These are phyloP conservation scores for Ophiocordyceps camponoti-rufipedis DNA, from an alignment of 2,329 filamentous ascomycete genomes.

Conservation along the genomic window DNA sequence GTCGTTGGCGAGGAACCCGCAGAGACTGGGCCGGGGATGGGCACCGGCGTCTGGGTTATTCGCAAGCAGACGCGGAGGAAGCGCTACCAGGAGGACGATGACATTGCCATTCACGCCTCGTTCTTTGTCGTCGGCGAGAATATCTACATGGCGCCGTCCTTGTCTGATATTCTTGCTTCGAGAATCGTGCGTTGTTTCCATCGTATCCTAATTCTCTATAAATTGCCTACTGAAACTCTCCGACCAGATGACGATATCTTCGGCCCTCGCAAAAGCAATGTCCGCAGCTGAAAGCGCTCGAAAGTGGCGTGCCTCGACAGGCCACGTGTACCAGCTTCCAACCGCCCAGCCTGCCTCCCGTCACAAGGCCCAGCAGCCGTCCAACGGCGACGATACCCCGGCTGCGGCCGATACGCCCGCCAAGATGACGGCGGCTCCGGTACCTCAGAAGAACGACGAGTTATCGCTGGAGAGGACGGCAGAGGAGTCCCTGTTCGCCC, in stretches of 20 bases:
- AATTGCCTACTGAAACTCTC: neutral
- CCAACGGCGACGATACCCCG: slow-evolving; percentile 23
- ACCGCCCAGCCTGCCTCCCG: slow-evolving; percentile 9
- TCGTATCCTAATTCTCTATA: neutral
- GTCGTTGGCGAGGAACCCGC: slow-evolving; percentile 47
- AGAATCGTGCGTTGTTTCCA: slow-evolving; percentile 28
- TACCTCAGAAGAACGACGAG: slow-evolving; percentile 18
- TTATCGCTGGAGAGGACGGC: slow-evolving; percentile 26
- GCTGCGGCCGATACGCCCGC: slow-evolving; percentile 19
- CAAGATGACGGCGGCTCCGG: slow-evolving; percentile 7
- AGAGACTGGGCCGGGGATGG: slow-evolving; percentile 43
- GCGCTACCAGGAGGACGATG: slow-evolving; percentile 34
- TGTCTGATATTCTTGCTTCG: slow-evolving; percentile 40
- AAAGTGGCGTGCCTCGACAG: slow-evolving; percentile 34
- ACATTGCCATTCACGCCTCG: slow-evolving; percentile 37
- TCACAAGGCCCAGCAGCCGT: slow-evolving; percentile 17
- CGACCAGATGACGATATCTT: slow-evolving; percentile 32
- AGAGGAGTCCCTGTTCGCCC: slow-evolving; percentile 38
- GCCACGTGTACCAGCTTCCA: slow-evolving; percentile 30
- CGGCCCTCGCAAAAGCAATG: slow-evolving; percentile 33
- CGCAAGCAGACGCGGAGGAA: slow-evolving; percentile 48
- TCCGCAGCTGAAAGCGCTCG: slow-evolving; percentile 30
- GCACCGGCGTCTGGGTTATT: slow-evolving; percentile 52
- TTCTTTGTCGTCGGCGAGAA: slow-evolving; percentile 51
- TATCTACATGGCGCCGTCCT: slow-evolving; percentile 45